A percentile compares a stretch with the other conserved stretches of the same genome.
Evolutionary conservation across 306 rosid genomes (phyloP).

Genomic region (Rosa chinensis): DNA sequence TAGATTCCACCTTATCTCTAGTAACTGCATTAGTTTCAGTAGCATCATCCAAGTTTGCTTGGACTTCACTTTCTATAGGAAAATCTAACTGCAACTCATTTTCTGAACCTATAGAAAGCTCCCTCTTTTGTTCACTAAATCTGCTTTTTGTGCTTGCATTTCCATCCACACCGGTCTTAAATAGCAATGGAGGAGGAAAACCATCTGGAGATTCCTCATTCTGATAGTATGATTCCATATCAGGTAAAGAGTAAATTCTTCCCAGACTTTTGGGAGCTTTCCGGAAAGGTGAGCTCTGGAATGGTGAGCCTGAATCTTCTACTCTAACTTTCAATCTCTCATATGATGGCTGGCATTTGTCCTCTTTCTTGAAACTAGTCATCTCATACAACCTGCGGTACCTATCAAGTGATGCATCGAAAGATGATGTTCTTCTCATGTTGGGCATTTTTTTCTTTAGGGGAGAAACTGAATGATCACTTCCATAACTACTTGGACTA

Average conservation of each 20-base stretch:
- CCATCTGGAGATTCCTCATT: conserved; percentile 35
- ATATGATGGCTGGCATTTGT: conserved; percentile 27
- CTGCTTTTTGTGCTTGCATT: conserved; percentile 10
- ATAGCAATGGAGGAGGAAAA: conserved; percentile 31
- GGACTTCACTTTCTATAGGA: conserved; percentile 11
- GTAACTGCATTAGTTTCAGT: conserved; percentile 19
- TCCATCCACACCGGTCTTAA: conserved; percentile 20
- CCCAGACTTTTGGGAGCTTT: conserved; percentile 39
- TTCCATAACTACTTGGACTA: conserved; percentile 22
- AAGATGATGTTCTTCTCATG: conserved; percentile 58
- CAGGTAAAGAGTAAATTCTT: conserved; percentile 68
- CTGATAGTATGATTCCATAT: conserved; percentile 43
- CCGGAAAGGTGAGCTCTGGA: conserved; percentile 16
- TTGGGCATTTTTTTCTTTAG: conserved; percentile 26
- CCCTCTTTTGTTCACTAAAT: conserved; percentile 24
- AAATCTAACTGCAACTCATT: conserved; percentile 14
- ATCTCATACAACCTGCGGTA: conserved; percentile 63
- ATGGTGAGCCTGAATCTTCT: conserved; percentile 26
- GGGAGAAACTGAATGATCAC: conserved; percentile 23
- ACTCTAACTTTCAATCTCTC: conserved; percentile 40
- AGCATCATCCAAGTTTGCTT: conserved; percentile 29
- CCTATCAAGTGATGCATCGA: conserved; percentile 46
- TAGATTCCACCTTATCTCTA: conserved; percentile 29
- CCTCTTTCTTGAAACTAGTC: conserved; percentile 45
- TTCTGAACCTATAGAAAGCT: conserved; percentile 20